A percentile compares a stretch with the other conserved stretches of the same genome.
These are phyloP conservation scores for Cocos nucifera DNA, from an alignment of 176 grass and related monocot genomes.

Conservation along the genomic window DNA sequence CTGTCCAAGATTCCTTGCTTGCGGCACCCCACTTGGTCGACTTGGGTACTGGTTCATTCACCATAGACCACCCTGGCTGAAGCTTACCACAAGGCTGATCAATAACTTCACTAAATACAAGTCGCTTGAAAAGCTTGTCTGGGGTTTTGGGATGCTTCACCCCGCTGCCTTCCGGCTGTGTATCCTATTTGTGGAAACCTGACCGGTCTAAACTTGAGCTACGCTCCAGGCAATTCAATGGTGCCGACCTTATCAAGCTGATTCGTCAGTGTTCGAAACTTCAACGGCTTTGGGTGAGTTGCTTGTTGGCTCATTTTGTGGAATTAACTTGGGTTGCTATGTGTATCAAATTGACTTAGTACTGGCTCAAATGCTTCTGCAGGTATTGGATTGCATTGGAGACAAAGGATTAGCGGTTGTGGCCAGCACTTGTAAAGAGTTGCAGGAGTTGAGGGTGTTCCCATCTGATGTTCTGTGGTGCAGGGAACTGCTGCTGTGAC, in stretches of 20 bases:
- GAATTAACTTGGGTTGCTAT: neutral
- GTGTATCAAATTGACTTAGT: no score
- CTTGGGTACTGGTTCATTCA: constrained; percentile 1
- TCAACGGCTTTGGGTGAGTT: constrained; percentile 7
- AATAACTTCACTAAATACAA: neutral
- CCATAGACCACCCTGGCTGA: neutral
- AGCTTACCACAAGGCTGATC: constrained; percentile 3
- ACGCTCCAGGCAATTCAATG: constrained; percentile 3
- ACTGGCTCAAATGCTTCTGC: neutral
- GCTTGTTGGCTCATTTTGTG: neutral
- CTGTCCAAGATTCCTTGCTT: neutral
- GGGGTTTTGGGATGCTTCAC: neutral
- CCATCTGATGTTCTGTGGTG: constrained; percentile 3
- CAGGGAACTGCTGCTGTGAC: neutral
- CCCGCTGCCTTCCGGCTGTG: neutral
- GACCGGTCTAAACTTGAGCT: constrained; percentile 5
- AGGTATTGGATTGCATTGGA: constrained; percentile 7
- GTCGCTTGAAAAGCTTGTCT: neutral
- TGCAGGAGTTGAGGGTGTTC: constrained; percentile 6
- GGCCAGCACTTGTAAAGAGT: neutral
- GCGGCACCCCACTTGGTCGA: neutral
- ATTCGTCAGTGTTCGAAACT: neutral
- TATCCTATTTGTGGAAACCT: neutral
- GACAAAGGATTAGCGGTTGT: constrained; percentile 7
- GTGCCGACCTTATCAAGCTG: neutral